Evolutionary conservation across 805 yeast species (phyloP).

Genomic region (Metschnikowia drakensbergensis): DNA sequence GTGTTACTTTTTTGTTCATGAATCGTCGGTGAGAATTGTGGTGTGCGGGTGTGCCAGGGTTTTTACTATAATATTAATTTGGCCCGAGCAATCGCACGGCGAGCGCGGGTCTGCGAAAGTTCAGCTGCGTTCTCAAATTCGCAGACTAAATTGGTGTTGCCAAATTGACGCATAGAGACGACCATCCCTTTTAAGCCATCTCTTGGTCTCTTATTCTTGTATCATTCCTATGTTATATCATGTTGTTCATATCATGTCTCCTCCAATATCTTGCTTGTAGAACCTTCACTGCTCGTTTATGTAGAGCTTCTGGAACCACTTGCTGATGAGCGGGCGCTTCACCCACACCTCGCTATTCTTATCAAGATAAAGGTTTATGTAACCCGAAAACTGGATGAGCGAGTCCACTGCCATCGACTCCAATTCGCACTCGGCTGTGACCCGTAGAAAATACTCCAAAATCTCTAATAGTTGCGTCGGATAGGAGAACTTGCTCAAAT

Average conservation of each 20-base stretch:
- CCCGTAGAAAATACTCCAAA: slow-evolving; percentile 6
- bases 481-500: slow-evolving; percentile 1
- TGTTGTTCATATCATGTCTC: no score
- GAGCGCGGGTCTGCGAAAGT: not conserved
- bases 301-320: slow-evolving; percentile 9
- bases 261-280: no score
- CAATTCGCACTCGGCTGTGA: not conserved
- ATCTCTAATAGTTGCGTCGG: slow-evolving; percentile 8
- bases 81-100: slow-evolving; percentile 2
- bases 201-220: no score
- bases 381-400: slow-evolving; percentile 8
- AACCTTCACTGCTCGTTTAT: not conserved
- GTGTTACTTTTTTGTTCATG: slow-evolving; percentile 6
- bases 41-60: slow-evolving; percentile 8
- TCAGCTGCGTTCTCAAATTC: no score
- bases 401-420: slow-evolving; percentile 6
- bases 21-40: slow-evolving; percentile 8
- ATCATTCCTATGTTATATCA: no score
- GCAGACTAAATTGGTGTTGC: no score
- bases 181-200: no score
- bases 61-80: slow-evolving; percentile 3
- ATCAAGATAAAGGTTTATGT: slow-evolving; percentile 4
- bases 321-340: slow-evolving; percentile 6
- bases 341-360: not conserved
- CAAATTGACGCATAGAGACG: no score